These are phyloP conservation scores for Macrotyloma uniflorum DNA, from an alignment of 306 rosid genomes.

Conservation along the genomic window DNA sequence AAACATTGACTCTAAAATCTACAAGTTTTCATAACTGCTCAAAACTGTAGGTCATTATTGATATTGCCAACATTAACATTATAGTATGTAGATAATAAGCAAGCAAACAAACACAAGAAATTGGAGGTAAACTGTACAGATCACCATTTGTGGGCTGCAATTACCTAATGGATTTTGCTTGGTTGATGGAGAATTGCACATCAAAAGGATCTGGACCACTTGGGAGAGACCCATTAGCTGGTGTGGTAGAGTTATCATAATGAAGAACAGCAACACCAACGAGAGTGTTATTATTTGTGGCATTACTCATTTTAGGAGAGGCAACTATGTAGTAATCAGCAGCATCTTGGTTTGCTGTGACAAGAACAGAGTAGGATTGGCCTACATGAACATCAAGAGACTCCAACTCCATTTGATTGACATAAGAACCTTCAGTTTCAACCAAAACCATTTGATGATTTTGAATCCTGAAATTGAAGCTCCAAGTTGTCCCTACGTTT, in stretches of 20 bases:
- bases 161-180: slow-evolving; percentile 79
- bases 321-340: slow-evolving; percentile 80
- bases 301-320: slow-evolving; percentile 57
- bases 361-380: slow-evolving; percentile 83
- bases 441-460: slow-evolving; percentile 68
- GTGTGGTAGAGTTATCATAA: slow-evolving; percentile 54
- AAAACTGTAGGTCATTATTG: slow-evolving; percentile 3
- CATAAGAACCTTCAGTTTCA: slow-evolving; percentile 91
- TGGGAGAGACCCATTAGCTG: slow-evolving; percentile 60
- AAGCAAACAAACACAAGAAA: not conserved
- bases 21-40: not conserved
- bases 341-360: slow-evolving; percentile 65
- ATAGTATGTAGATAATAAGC: not conserved
- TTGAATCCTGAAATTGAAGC: slow-evolving; percentile 84
- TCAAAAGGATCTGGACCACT: slow-evolving; percentile 72
- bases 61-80: not conserved
- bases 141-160: not conserved
- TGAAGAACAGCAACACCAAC: slow-evolving; percentile 64
- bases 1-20: not conserved
- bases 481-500: slow-evolving; percentile 73
- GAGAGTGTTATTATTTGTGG: slow-evolving; percentile 35
- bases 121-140: not conserved
- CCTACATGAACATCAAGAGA: slow-evolving; percentile 93
- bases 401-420: slow-evolving; percentile 57
- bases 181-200: slow-evolving; percentile 58